These are phyloP conservation scores for Earliella scabrosa DNA, from an alignment of 1,284 basidiomycete genomes.

Conservation along the genomic window DNA sequence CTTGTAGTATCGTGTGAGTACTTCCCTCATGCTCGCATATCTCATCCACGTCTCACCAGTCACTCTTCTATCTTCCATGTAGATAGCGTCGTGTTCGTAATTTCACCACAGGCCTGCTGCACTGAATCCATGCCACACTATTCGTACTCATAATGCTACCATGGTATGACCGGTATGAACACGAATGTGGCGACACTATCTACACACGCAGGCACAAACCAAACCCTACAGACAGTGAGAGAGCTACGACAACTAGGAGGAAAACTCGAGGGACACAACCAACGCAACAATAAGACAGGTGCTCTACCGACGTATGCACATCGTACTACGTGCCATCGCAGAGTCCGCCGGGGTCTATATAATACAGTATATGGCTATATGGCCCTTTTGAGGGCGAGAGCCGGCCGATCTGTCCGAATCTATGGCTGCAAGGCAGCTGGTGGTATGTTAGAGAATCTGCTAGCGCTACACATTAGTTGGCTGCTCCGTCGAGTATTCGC, in stretches of 20 bases:
- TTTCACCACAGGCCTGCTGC: too few species aligned
- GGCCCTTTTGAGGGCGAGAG: not conserved
- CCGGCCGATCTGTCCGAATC: not conserved
- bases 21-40: not conserved
- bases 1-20: not conserved
- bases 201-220: not conserved
- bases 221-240: not conserved
- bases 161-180: too few species aligned
- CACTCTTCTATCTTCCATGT: too few species aligned
- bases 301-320: not conserved
- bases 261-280: not conserved
- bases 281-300: not conserved
- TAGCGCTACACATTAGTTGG: constrained; percentile 15
- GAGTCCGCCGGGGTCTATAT: constrained; percentile 10
- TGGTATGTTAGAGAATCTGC: constrained; percentile 1
- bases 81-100: too few species aligned
- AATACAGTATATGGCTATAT: constrained; percentile 14
- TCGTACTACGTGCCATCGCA: not conserved
- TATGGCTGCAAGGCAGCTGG: not conserved
- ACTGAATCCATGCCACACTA: too few species aligned
- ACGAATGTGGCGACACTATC: not conserved
- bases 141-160: too few species aligned
- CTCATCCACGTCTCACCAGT: not conserved
- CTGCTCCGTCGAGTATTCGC: constrained; percentile 22
- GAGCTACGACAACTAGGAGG: constrained; percentile 7